Percentiles rank a stretch among this genome's conserved stretches.
Evolutionary conservation across 2,329 filamentous ascomycete genomes (phyloP).

Genomic region (Neodidymelliopsis sp.): DNA sequence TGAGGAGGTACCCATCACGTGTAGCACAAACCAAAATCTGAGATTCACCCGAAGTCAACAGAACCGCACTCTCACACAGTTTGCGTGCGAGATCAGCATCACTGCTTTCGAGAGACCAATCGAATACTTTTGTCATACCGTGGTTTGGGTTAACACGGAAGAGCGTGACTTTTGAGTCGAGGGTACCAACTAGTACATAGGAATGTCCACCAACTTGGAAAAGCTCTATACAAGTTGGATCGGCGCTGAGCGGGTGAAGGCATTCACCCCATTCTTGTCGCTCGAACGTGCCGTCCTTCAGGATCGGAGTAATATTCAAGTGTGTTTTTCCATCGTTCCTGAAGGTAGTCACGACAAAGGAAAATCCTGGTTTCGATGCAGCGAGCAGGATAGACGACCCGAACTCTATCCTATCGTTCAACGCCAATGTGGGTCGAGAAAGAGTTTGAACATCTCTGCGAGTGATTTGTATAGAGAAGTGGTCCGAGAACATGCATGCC

Average conservation of each 20-base stretch:
- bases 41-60: conserved; percentile 22
- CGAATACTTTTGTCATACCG: conserved; percentile 13
- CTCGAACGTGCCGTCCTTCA: conserved; percentile 25
- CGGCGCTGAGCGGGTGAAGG: conserved; percentile 28
- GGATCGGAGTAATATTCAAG: conserved; percentile 31
- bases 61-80: conserved; percentile 42
- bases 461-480: conserved; percentile 43
- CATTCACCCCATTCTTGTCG: conserved; percentile 2
- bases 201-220: conserved; percentile 26
- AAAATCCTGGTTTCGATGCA: conserved; percentile 22
- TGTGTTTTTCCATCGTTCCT: conserved; percentile 30
- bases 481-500: conserved; percentile 31
- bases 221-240: conserved; percentile 47
- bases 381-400: conserved; percentile 30
- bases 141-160: conserved; percentile 26
- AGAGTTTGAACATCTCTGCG: conserved; percentile 34
- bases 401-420: conserved; percentile 27
- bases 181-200: conserved; percentile 41
- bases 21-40: conserved; percentile 45
- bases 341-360: conserved; percentile 31
- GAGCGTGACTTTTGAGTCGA: conserved; percentile 32
- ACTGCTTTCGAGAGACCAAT: conserved; percentile 20
- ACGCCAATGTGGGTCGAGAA: conserved; percentile 24
- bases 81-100: conserved; percentile 14
- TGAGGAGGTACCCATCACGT: conserved; percentile 44